Conservation (phyloP, 768 basidiomycete genomes). For the Multifurca ochricompacta region DNA sequence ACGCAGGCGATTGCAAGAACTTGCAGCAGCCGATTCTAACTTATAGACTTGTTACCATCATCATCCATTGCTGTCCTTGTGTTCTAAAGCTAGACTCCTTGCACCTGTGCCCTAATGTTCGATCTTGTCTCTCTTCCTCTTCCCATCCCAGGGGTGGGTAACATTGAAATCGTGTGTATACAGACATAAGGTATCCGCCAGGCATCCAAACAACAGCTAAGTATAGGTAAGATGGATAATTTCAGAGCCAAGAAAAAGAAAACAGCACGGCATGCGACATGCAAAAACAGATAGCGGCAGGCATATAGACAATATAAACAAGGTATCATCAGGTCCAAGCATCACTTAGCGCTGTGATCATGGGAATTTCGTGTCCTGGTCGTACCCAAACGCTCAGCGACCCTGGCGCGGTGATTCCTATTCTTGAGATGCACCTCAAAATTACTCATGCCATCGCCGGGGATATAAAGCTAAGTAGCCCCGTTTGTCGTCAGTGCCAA, state of each 20-base stretch:
- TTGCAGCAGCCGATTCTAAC: conserved; percentile 4
- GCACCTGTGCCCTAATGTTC: no score
- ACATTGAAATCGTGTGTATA: conserved; percentile 12
- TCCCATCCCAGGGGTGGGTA: background rate
- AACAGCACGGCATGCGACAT: conserved; percentile 6
- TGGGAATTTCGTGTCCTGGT: conserved; percentile 13
- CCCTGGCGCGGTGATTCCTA: conserved; percentile 67
- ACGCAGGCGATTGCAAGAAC: conserved; percentile 10
- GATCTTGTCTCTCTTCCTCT: background rate
- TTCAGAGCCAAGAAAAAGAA: conserved; percentile 15
- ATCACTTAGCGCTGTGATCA: conserved; percentile 14
- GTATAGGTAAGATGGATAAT: conserved; percentile 20
- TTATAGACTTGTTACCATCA: background rate
- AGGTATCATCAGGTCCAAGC: conserved; percentile 4
- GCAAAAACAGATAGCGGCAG: conserved; percentile 19
- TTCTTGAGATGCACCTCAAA: conserved; percentile 92
- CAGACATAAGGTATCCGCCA: conserved; percentile 18
- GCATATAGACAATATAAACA: conserved; percentile 20
- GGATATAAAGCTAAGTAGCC: conserved; percentile 17
- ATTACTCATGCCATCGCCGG: conserved; percentile 42
- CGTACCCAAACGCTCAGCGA: conserved; percentile 45
- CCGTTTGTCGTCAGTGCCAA: conserved; percentile 2
- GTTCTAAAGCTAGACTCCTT: no score
- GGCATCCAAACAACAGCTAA: conserved; percentile 20
- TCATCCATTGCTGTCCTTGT: no score